Base-by-base conservation (phyloP, 805 yeast species). In the Hanseniaspora vineae region DNA sequence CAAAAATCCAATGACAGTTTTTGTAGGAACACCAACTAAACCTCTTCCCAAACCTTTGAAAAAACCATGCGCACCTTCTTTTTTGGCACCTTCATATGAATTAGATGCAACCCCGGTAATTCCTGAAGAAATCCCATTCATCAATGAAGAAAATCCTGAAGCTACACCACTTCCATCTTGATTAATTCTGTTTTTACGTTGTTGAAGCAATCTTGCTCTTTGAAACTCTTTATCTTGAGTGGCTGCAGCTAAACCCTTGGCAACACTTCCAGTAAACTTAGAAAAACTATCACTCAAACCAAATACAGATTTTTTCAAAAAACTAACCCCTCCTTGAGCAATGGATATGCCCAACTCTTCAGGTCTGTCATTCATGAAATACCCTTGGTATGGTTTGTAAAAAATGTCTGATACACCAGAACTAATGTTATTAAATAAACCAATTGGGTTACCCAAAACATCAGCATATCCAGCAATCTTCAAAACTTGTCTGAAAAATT, bases 311-410 rank as follows among this genome's bases (percentile, higher is more conserved):
- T 92, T 92, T 61, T 90, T 89, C 60, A 94, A 72, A 67, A 92
- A 92, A 63, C 96, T 85, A 52, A 87, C 66, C 0, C 97, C 95
- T 50, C 99, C 99, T 60, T 88, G 90, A 1, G 99, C 98, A 42
- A 92, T 64, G 2, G 96, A 94, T 50, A 92, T 84, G 39, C 98
- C 97, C 39, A 92, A 68, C 55, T 94, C 99, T 58, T 86, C 95
- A 1, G 98, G 98, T 37, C 97, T 70, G 62, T 92, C 98, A 52
- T 84, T 90, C 76, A 92, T 77, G 44, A 90, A 78, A 55, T 86
- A 85, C 0, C 99, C 99, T 60, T 88, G 92, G 58, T 90, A 92
- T 2, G 99, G 99, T 60, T 90, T 97, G 60, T 92, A 92, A 62
- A 92, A 92, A 17, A 92, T 83, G 63, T 92, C 99, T 77, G 88